A percentile compares a stretch with the other conserved stretches of the same genome.
phyloP scores from a whole-genome alignment of 495 filamentous ascomycete genomes.

The Corynascus novoguineensis region DNA sequence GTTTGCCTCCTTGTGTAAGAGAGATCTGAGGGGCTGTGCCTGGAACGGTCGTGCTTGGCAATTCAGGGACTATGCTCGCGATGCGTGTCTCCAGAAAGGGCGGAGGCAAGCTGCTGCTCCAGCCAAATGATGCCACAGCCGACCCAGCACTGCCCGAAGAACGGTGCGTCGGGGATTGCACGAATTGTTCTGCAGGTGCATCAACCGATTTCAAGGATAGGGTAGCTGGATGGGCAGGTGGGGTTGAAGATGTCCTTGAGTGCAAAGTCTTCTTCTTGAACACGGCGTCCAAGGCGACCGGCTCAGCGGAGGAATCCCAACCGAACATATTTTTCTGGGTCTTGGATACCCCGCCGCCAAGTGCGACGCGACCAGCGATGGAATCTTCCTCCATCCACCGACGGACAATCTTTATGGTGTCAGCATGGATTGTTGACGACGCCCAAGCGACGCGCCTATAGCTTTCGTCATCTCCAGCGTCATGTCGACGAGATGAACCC shows the following conservation, averaged over 20 bases:
- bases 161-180: slow-evolving; percentile 14
- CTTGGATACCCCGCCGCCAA: slow-evolving; percentile 40
- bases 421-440: slow-evolving; percentile 45
- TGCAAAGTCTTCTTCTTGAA: slow-evolving; percentile 34
- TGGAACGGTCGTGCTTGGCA: background rate
- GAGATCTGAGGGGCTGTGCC: background rate
- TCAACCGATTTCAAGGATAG: background rate
- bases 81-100: background rate
- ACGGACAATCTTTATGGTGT: slow-evolving; percentile 50
- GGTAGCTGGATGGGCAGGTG: background rate
- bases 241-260: slow-evolving; percentile 21
- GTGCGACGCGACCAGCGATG: slow-evolving; percentile 42
- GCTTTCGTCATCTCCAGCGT: slow-evolving; percentile 51
- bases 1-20: background rate
- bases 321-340: slow-evolving; percentile 48
- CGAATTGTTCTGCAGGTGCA: slow-evolving; percentile 1
- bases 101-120: slow-evolving; percentile 27
- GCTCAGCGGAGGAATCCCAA: slow-evolving; percentile 47
- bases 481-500: slow-evolving; percentile 51
- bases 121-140: slow-evolving; percentile 33
- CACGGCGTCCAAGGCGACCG: slow-evolving; percentile 42
- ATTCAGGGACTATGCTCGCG: background rate
- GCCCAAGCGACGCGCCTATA: slow-evolving; percentile 53
- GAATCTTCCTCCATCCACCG: slow-evolving; percentile 59
- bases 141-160: slow-evolving; percentile 16